Evolutionary conservation across 805 yeast genomes (phyloP), one percentile per base, ranked within the genome.

Genomic region (Kockiozyma suomiensis): DNA sequence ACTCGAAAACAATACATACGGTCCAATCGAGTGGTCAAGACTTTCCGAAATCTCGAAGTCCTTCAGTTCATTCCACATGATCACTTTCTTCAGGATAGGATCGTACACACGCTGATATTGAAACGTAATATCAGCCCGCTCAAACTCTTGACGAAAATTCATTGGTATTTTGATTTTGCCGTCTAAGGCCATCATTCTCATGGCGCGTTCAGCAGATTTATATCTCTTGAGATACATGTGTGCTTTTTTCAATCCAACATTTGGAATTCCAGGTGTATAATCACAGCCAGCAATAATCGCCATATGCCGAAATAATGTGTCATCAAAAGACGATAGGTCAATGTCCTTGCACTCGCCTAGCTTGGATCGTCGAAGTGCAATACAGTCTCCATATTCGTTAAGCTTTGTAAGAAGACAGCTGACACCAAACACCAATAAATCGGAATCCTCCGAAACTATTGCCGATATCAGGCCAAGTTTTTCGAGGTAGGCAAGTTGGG

Each of bases 201-300:
- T 62, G 2, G 87, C 81, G 42, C 82, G 77, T 15, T 85, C 86
- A 66, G 86, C 78, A 1, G 79, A 77, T 23, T 75, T 73, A 67
- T 78, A 79, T 57, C 80, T 77, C 54, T 78, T 77, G 1, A 90
- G 85, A 46, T 87, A 71, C 42, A 75, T 76, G 55, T 87, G 81
- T 0, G 97, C 96, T 28, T 86, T 88, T 47, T 84, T 82, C 8
- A 91, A 78, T 0, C 99, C 99, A 15, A 93, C 79, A 1, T 87
- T 86, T 0, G 87, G 82, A 5, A 94, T 78, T 0, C 99, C 99
- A 56, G 84, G 83, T 0, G 97, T 89, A 70, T 94, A 94, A 73
- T 94, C 99, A 75, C 99, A 94, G 0, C 99, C 99, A n/a, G 96
- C 83, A 3, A 94, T 71, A 66, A 92, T 86, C 1, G 97, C 98